Evolutionary conservation across 169 alveolate species (phyloP).

Genomic region (Plasmodium gallinaceum): DNA sequence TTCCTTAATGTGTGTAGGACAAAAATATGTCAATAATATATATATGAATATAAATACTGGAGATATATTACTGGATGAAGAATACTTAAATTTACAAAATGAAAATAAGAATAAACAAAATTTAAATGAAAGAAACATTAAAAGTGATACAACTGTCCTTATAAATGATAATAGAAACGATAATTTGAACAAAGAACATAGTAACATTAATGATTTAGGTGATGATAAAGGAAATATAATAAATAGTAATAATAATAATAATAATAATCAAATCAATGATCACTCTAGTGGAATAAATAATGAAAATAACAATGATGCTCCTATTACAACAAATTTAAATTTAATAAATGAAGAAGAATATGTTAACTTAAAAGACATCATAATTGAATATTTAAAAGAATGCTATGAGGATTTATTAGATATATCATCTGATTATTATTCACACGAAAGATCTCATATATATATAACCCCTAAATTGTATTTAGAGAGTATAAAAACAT

Average conservation of each 20-base stretch:
- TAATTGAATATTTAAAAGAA: slow-evolving; percentile 58
- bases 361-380: slow-evolving; percentile 49
- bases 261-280: neutral
- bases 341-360: slow-evolving; percentile 18
- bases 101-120: neutral
- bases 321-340: neutral
- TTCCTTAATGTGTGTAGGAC: slow-evolving; percentile 58
- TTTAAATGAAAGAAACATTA: neutral
- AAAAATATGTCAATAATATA: slow-evolving; percentile 41
- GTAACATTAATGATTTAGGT: neutral
- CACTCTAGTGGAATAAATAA: neutral
- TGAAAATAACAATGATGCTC: neutral
- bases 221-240: neutral
- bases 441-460: slow-evolving; percentile 92
- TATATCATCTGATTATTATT: slow-evolving; percentile 39
- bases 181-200: neutral
- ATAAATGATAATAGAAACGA: neutral
- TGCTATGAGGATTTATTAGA: slow-evolving; percentile 54
- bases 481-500: slow-evolving; percentile 94
- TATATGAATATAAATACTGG: slow-evolving; percentile 58
- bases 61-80: slow-evolving; percentile 26
- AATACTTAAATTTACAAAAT: neutral
- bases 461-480: slow-evolving; percentile 97
- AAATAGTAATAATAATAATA: neutral
- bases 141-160: neutral